Base-by-base conservation (phyloP, 305 asterid species). In the Vinca major region DNA sequence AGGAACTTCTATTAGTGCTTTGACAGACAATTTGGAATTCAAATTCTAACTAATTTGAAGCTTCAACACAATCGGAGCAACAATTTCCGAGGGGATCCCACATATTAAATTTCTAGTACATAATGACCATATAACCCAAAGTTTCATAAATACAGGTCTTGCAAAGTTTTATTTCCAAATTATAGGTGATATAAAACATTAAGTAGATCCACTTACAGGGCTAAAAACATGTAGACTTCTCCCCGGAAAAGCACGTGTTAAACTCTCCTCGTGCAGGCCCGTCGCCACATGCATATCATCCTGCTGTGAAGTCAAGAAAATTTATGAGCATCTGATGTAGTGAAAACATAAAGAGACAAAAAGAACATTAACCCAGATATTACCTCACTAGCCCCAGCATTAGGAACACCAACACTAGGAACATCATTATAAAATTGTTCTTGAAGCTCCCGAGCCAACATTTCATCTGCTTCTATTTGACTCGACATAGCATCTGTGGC, bases 381-480 rank as follows among this genome's bases (percentile, higher is more conserved):
- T 65, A 92, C 97, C 96, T 90, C 87, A 33, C 67, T 74, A 72
- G 49, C 72, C 70, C 86, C 33, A 26, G 33, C 33, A n/a, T n/a
- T n/a, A n/a, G n/a, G n/a, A n/a, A n/a, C n/a, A n/a, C n/a, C 83
- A 20, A 79, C 51, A 72, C 71, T 80, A 58, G 90, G 89, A 43
- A 37, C 63, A 80, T 92, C 98, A 77, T 74, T 87, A 72, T 90
- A 92, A 67, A 90, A 71, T 70, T 92, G 97, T 65, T 92, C 92
- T 81, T 92, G 98, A 66, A 92, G 95, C 69, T 92, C 97, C 71
- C 84, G 89, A 74, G 98, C 98, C 75, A 92, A 73, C 65, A 69
- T 84, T 75, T 88, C 98, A 79, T 90, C 98, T 14, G 95, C 92
- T 83, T 90, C 98, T 72, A 92, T 71, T 81, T 92, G 98, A 74